Base-by-base conservation (phyloP, 148 eudicot species). In the Drosera capensis region DNA sequence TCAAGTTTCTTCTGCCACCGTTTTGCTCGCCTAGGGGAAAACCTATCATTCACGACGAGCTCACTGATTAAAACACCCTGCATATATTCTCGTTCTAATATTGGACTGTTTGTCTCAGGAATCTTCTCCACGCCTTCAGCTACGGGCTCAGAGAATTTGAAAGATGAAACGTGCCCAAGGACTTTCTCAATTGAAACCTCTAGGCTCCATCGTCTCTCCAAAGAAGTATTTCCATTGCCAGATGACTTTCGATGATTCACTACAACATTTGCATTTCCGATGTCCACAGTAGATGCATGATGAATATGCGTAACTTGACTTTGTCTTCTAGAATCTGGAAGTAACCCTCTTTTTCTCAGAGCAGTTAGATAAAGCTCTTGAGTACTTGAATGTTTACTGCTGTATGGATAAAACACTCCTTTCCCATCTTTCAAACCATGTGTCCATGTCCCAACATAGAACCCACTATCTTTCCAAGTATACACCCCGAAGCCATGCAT, bases 371-470 rank as follows among this genome's bases (percentile, higher is more conserved):
- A 81, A 23, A 73, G 65, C 59, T 78, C 80, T 62, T 84, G 87
- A 3, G 68, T 67, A 41, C 75, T 66, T 20, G 87, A 79, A 53
- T 73, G 62, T 48, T 55, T 70, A 52, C 70, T 63, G 15, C 85
- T 80, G 39, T 56, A 75, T 2, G 99, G 99, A 63, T 84, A 84
- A 48, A 80, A 90, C 5, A 84, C 62, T 48, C 99, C 99, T 64
- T 90, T 80, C 39, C 99, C 99, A 26, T 90, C 99, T 60, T 90
- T 90, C 43, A 90, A 63, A 14, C 99, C 93, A n/a, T 75, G 60
- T 0, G 99, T 90, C 99, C 99, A 90, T 34, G 82, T 90, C 41
- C 99, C 99, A 23, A 90, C 77, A 68, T 84, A 90, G 67, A 73
- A 75, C 23, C 93, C 80, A 24, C 95, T 95, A 64, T 80, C 87